Evolutionary conservation across 2,329 filamentous ascomycete species (phyloP).

Genomic region (Didymella pinodella): DNA sequence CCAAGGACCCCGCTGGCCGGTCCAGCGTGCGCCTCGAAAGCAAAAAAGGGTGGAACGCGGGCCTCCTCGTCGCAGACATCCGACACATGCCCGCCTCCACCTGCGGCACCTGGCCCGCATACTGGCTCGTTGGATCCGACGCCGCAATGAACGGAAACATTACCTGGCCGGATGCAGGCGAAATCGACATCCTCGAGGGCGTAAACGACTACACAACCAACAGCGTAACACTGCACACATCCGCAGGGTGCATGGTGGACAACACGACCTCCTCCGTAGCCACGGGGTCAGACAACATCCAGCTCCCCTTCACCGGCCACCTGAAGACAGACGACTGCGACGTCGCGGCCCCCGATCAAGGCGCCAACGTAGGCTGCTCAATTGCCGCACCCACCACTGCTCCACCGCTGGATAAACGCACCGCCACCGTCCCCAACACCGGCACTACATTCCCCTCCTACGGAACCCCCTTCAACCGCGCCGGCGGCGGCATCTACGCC

Average conservation of each 20-base stretch:
- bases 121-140: neutral
- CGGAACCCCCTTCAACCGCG: neutral
- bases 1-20: neutral
- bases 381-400: neutral
- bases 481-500: neutral
- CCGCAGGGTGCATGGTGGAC: neutral
- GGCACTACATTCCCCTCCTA: neutral
- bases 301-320: neutral
- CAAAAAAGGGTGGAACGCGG: neutral
- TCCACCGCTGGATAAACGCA: neutral
- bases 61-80: neutral
- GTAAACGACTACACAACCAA: neutral
- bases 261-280: neutral
- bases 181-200: neutral
- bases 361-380: neutral
- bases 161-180: neutral
- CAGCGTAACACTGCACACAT: neutral
- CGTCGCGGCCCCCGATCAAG: neutral
- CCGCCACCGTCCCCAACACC: neutral
- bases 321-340: neutral
- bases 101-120: neutral
- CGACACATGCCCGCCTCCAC: neutral
- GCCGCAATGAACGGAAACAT: neutral
- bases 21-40: neutral
- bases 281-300: neutral